Base-by-base conservation (phyloP, 345 rosid species). In the Citrus cavaleriei region DNA sequence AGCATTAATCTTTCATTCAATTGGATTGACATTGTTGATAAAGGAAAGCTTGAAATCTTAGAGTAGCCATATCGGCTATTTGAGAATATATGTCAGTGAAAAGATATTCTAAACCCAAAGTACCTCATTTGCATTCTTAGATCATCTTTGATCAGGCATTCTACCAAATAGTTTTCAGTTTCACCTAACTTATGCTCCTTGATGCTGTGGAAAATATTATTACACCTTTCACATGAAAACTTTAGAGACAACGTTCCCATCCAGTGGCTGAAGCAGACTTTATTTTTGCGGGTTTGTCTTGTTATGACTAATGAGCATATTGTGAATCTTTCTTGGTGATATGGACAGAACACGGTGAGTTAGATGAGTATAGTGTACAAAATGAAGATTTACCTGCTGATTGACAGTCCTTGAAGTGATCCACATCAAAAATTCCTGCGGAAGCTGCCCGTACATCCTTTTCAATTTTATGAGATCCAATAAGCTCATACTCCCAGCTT, bases 381-480 rank as follows among this genome's bases (percentile, higher is more conserved):
- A 54, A 54, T 30, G 27, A 34, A 54, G 70, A 28, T 66, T 84
- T 86, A 94, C 99, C 92, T 51, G 92, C 81, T 27, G 93, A 76
- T 84, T 88, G 83, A 40, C 82, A 83, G 66, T 88, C 89, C 70
- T 82, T 86, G 72, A 96, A 82, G 90, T 93, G 95, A 69, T 91
- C 84, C 83, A 91, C 80, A 81, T 94, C 94, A 73, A 91, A 85
- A 67, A 96, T 93, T 74, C 87, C 97, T 40, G 94, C 99, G 76
- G 92, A 91, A 73, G 98, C 96, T 87, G 89, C 91, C 54, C 32
- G 46, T 34, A 76, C 80, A 46, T 81, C 77, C 81, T 86, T 82
- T 83, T 86, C 82, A 65, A 86, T 70, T 81, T 88, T 87, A 72
- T 83, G 87, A 66, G 94, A 83, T 85, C 95, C 98, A 7, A 92